Evolutionary conservation across 768 basidiomycete genomes (phyloP), one percentile per base, ranked within the genome.

Genomic region (Coprinellus aureogranulatus): DNA sequence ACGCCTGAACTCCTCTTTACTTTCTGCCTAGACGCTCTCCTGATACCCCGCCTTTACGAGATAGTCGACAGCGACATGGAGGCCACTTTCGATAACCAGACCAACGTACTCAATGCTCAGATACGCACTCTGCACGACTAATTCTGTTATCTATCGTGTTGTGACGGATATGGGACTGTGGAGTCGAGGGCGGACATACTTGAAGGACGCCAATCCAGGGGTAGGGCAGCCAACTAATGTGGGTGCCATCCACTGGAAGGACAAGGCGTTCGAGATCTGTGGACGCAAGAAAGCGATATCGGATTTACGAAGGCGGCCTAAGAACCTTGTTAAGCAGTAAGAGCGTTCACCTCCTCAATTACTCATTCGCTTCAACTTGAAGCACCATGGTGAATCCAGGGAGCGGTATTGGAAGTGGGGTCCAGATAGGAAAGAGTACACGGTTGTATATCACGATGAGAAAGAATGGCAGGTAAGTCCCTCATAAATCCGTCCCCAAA

Each of bases 181-280:
- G 55, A 75, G 77, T 4, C 74, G 79, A 12, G 76, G 73, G 45
- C 66, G 73, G 39, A 82, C 82, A 0, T 63, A 79, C 28, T 67
- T 83, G 49, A 68, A 71, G 58, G 82, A 83, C 58, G 72, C 72
- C 48, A 82, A 83, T 61, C 81, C 81, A 2, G 65, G 68, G 0
- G 65, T 64, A 14, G 65, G 60, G n/a, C 59, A 64, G 16, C 59
- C 72, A 8, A 60, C 73, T 3, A 63, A 64, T n/a, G 80, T 80
- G 6, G 82, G 78, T 2, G 72, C 71, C 5, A 81, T 83, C 40
- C 72, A 80, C 57, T 83, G 82, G 81, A 71, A 71, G 55, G 79
- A 81, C 44, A 79, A 78, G 65, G 66, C 68, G 9, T 72, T 83
- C 26, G 80, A 82, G 64, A 68, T 82, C 8, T 63, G 68, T 45